These are phyloP conservation scores for Ustilago tritici DNA, from an alignment of 1,284 basidiomycete species.

Conservation along the genomic window DNA sequence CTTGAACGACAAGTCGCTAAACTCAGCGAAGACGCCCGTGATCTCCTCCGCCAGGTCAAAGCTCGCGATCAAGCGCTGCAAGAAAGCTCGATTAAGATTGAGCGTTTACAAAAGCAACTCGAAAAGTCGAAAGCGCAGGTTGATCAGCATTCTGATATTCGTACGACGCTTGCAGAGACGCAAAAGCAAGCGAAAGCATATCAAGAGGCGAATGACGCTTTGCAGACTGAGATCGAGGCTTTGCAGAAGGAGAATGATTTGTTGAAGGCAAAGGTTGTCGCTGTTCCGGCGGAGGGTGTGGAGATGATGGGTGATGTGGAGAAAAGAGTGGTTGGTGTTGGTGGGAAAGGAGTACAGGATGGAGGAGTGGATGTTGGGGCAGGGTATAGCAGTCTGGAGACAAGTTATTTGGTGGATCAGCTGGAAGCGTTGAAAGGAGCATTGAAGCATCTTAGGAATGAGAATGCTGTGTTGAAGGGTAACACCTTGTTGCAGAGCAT, in stretches of 20 bases:
- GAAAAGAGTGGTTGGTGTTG: not conserved
- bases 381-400: slow-evolving; percentile 47
- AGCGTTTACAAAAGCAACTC: slow-evolving; percentile 90
- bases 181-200: slow-evolving; percentile 88
- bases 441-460: slow-evolving; percentile 86
- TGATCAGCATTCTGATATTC: slow-evolving; percentile 84
- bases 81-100: slow-evolving; percentile 89
- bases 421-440: slow-evolving; percentile 90
- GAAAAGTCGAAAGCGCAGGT: slow-evolving; percentile 86
- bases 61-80: slow-evolving; percentile 86
- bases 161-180: slow-evolving; percentile 81
- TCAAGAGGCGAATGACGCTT: slow-evolving; percentile 90
- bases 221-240: slow-evolving; percentile 87
- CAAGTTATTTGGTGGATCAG: slow-evolving; percentile 71
- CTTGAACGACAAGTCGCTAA: slow-evolving; percentile 87
- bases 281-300: slow-evolving; percentile 12
- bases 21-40: slow-evolving; percentile 88
- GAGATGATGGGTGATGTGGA: slow-evolving; percentile 14
- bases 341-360: not conserved
- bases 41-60: slow-evolving; percentile 80
- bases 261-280: slow-evolving; percentile 75
- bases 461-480: slow-evolving; percentile 91
- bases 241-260: slow-evolving; percentile 88
- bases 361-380: slow-evolving; percentile 26
- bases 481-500: slow-evolving; percentile 87